Percentiles rank a stretch among this genome's conserved stretches.
These are phyloP conservation scores for Leccinellum rugosiceps DNA, from an alignment of 768 basidiomycete genomes.

Conservation along the genomic window DNA sequence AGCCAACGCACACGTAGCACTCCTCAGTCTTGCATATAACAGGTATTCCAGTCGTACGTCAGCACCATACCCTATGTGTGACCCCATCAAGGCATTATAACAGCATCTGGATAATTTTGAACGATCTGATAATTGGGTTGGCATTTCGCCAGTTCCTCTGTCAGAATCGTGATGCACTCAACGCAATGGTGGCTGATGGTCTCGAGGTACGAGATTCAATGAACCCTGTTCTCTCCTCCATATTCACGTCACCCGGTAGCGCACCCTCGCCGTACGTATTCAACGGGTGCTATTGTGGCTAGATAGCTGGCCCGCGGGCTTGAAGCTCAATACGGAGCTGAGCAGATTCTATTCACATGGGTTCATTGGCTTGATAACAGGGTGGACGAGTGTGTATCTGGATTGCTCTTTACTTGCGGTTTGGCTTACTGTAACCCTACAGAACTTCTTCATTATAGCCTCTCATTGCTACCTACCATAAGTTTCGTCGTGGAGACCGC, in stretches of 20 bases:
- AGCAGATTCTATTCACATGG: constrained; percentile 77
- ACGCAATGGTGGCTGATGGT: constrained; percentile 32
- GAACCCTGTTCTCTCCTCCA: neutral
- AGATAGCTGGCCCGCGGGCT: constrained; percentile 91
- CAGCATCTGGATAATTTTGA: constrained; percentile 84
- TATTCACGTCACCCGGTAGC: constrained; percentile 11
- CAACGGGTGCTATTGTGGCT: constrained; percentile 71
- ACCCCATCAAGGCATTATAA: constrained; percentile 73
- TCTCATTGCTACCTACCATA: constrained; percentile 22
- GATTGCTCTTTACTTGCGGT: neutral
- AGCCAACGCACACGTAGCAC: constrained; percentile 31
- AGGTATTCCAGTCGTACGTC: constrained; percentile 40
- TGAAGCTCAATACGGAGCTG: constrained; percentile 96
- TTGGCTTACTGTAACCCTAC: constrained; percentile 3
- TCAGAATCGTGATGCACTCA: constrained; percentile 57
- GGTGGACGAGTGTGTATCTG: constrained; percentile 67
- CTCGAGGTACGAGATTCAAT: constrained; percentile 38
- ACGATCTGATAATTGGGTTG: constrained; percentile 84
- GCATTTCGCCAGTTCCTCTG: constrained; percentile 68
- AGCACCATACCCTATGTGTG: neutral
- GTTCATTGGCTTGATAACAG: constrained; percentile 58
- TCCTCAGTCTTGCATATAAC: constrained; percentile 61
- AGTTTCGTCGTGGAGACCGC: constrained; percentile 35
- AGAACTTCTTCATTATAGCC: constrained; percentile 22
- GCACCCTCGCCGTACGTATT: constrained; percentile 34